phyloP scores from a whole-genome alignment of 768 basidiomycete genomes.

The Pleurotus pulmonarius region DNA sequence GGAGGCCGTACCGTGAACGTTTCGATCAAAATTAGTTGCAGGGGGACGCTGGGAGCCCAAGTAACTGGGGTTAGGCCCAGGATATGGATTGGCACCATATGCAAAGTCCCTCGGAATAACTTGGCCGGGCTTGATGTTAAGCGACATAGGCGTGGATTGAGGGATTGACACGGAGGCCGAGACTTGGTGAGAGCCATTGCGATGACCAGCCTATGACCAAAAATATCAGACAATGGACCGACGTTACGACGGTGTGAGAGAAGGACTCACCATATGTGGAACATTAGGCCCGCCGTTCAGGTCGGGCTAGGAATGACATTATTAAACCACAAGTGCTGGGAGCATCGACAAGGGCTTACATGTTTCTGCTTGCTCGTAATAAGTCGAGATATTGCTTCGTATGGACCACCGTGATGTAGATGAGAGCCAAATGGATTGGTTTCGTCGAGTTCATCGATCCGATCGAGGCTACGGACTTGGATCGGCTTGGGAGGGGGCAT shows the following conservation, averaged over 20 bases:
- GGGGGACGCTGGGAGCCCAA: neutral
- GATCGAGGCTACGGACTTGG: slow-evolving; percentile 44
- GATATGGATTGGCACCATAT: neutral
- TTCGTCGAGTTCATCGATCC: slow-evolving; percentile 77
- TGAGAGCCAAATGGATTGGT: slow-evolving; percentile 61
- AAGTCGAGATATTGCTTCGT: slow-evolving; percentile 48
- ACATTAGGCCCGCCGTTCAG: neutral
- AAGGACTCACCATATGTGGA: neutral
- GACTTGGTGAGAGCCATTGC: neutral
- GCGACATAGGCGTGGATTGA: slow-evolving; percentile 22
- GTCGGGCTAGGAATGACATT: neutral
- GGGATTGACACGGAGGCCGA: slow-evolving; percentile 3
- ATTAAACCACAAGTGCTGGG: neutral
- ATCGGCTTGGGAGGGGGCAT: neutral
- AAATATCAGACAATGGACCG: neutral
- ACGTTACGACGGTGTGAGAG: neutral
- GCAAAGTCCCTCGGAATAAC: slow-evolving; percentile 35
- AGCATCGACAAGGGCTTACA: neutral
- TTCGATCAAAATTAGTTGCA: neutral
- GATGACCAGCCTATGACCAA: neutral
- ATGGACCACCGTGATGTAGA: slow-evolving; percentile 73
- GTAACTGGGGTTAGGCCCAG: neutral
- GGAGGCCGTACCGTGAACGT: neutral
- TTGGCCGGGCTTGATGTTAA: slow-evolving; percentile 54
- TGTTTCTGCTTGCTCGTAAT: slow-evolving; percentile 11